Evolutionary conservation across 2,329 filamentous ascomycete genomes (phyloP).

Genomic region (Diaporthe sp.): DNA sequence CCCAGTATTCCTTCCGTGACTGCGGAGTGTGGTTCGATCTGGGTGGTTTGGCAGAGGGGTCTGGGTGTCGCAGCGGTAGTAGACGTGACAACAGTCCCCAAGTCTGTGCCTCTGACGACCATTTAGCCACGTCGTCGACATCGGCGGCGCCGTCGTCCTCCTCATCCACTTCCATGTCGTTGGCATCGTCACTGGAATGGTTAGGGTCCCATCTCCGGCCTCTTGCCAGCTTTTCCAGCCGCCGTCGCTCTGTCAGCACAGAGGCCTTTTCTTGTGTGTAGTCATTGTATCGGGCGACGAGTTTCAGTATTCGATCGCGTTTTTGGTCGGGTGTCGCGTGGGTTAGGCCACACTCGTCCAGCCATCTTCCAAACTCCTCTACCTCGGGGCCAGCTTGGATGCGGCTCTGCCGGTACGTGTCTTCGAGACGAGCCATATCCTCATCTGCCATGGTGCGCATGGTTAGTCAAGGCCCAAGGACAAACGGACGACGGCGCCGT

Average conservation of each 20-base stretch:
- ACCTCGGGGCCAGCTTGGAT: slow-evolving; percentile 84
- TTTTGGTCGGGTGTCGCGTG: slow-evolving; percentile 65
- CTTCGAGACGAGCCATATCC: slow-evolving; percentile 50
- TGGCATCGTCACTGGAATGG: slow-evolving; percentile 56
- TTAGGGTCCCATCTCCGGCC: slow-evolving; percentile 50
- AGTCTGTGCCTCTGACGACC: slow-evolving; percentile 88
- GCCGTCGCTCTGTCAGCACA: slow-evolving; percentile 57
- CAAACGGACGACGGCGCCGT: neutral
- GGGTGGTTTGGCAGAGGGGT: slow-evolving; percentile 47
- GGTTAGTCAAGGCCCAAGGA: neutral
- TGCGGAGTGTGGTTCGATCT: slow-evolving; percentile 44
- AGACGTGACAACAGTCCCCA: slow-evolving; percentile 88
- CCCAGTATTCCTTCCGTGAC: slow-evolving; percentile 64
- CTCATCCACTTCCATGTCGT: slow-evolving; percentile 71
- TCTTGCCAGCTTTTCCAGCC: slow-evolving; percentile 50
- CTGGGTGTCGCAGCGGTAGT: slow-evolving; percentile 76
- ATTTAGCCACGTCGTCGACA: slow-evolving; percentile 67
- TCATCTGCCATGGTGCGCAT: slow-evolving; percentile 39
- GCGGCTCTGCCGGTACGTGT: slow-evolving; percentile 47
- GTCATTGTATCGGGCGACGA: slow-evolving; percentile 75
- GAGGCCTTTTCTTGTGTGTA: slow-evolving; percentile 63
- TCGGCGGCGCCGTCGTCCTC: slow-evolving; percentile 54
- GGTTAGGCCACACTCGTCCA: slow-evolving; percentile 80
- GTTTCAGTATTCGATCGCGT: slow-evolving; percentile 75
- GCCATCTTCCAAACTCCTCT: slow-evolving; percentile 85